A percentile compares a stretch with the other conserved stretches of the same genome.
phyloP scores from a whole-genome alignment of 2,329 filamentous ascomycete species.

The Claviceps monticola region DNA sequence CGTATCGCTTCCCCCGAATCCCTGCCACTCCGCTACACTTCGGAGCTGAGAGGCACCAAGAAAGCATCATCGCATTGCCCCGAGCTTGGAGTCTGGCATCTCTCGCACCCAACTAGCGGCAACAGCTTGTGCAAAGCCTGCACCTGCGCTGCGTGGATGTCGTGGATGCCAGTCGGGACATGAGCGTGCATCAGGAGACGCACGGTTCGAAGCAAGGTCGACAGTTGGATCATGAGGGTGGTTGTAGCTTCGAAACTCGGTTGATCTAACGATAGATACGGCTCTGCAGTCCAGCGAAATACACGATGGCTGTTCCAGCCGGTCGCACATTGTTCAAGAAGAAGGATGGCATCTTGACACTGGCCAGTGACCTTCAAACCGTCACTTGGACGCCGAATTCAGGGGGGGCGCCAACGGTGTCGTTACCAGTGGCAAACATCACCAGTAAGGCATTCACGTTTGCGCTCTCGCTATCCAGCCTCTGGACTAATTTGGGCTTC shows the following conservation, averaged over 20 bases:
- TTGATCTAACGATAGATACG: neutral
- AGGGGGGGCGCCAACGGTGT: conserved; percentile 50
- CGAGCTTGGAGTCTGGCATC: neutral
- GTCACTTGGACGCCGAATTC: conserved; percentile 71
- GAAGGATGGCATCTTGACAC: conserved; percentile 72
- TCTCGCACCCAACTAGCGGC: neutral
- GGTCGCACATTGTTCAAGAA: conserved; percentile 81
- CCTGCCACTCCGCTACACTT: neutral
- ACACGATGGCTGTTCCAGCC: conserved; percentile 41
- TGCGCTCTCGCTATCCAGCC: neutral
- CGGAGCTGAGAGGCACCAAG: neutral
- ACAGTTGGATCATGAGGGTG: neutral
- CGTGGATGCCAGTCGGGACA: neutral
- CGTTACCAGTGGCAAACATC: conserved; percentile 60
- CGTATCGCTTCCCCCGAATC: no score
- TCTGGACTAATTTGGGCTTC: neutral
- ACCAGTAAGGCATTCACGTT: conserved; percentile 44
- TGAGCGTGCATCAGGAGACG: neutral
- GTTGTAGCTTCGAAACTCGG: neutral
- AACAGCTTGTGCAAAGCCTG: neutral
- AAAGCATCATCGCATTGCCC: neutral
- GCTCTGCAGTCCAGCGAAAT: neutral
- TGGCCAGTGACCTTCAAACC: conserved; percentile 58
- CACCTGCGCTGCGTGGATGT: neutral
- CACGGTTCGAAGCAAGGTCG: neutral